These are phyloP conservation scores for Solanum lycopersicoides DNA, from an alignment of 257 asterid genomes.

Conservation along the genomic window DNA sequence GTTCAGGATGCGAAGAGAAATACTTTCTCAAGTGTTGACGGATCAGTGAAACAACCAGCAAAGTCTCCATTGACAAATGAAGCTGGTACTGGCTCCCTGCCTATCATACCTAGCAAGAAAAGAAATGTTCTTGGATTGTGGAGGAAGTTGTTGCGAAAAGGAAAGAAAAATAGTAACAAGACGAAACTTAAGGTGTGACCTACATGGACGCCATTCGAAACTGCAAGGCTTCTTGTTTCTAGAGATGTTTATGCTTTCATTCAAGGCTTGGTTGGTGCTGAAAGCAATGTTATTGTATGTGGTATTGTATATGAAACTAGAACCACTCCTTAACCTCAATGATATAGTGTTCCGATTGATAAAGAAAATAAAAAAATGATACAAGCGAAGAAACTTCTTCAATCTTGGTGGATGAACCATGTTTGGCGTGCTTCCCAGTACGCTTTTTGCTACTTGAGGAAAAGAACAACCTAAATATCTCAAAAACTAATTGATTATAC, in stretches of 20 bases:
- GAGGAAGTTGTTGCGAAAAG: conserved; percentile 46
- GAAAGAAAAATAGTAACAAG: conserved; percentile 41
- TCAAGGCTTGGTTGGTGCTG: neutral
- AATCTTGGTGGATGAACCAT: neutral
- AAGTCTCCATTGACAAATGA: conserved; percentile 13
- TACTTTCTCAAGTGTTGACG: conserved; percentile 10
- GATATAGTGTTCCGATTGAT: neutral
- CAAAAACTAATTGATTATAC: neutral
- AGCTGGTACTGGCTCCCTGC: conserved; percentile 24
- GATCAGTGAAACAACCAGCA: conserved; percentile 11
- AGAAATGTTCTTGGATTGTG: conserved; percentile 36
- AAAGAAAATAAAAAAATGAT: neutral
- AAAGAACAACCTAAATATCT: neutral
- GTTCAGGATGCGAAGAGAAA: conserved; percentile 14
- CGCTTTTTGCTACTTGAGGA: neutral
- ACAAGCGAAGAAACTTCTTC: neutral
- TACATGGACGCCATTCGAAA: neutral
- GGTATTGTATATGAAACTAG: neutral
- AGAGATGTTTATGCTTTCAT: neutral
- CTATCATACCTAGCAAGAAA: conserved; percentile 54
- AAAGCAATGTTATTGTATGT: neutral
- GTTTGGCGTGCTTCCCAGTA: neutral
- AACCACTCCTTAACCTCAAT: neutral
- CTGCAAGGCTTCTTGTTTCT: neutral
- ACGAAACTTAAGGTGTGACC: conserved; percentile 1